Evolutionary conservation across 2,329 filamentous ascomycete genomes (phyloP), one percentile per base, ranked within the genome.

Genomic region (Sclerotinia nivalis): DNA sequence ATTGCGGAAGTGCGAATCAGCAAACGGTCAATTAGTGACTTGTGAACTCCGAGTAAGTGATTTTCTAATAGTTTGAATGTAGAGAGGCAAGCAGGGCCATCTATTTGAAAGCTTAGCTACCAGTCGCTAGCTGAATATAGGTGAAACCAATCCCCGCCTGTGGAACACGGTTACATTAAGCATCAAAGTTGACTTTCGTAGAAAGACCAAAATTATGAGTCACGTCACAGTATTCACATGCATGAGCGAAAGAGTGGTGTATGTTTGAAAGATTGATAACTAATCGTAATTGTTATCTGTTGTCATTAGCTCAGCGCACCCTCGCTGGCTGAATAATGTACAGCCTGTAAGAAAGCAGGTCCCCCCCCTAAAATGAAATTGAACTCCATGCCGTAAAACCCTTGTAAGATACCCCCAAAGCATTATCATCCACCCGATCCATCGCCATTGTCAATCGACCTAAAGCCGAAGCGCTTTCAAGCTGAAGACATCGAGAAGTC

Each of bases 281-380:
- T 66, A 73, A 71, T 73, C 49, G 37, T 69, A 15, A 65, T 69
- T 69, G 59, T 73, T 72, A 71, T 71, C 65, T 66, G 37, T 61
- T 47, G 70, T 61, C 65, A 67, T 60, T 67, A 68, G 66, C 74
- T 78, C 76, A 77, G 77, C 72, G 76, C 76, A 73, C 75, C 58
- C 69, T 73, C 76, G 72, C 77, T 76, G 74, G 74, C 72, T 70
- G 68, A 69, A 72, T 77, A 77, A 74, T 77, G 70, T 77, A 77
- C 75, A 77, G 71, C 75, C 72, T 72, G 52, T 69, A 66, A 59
- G 49, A 69, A 61, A 37, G 40, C 37, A 65, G 49, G 45, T 60
- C 66, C 66, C 66, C 66, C 66, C 47, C 31, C 65, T 64, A 60
- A 72, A 72, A 72, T 71, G 54, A 52, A 69, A 71, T 66, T 71